phyloP scores from a whole-genome alignment of 2,329 filamentous ascomycete genomes.

The Verticillium alfalfae region DNA sequence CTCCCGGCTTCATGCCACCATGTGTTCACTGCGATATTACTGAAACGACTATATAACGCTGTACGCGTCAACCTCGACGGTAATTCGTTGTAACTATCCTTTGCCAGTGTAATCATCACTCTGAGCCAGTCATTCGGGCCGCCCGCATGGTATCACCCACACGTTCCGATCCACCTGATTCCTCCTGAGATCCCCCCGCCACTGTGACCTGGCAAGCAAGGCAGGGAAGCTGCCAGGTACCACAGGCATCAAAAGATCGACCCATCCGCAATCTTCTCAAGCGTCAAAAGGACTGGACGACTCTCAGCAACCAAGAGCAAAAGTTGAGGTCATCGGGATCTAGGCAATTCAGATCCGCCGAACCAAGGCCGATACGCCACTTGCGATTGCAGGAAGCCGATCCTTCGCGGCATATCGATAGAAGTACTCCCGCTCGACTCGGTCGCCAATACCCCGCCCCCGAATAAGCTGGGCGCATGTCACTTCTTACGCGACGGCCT shows the following conservation, averaged over 20 bases:
- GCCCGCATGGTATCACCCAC: neutral
- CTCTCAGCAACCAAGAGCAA: neutral
- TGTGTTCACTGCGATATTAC: neutral
- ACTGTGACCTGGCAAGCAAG: no score
- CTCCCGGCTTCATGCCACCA: neutral
- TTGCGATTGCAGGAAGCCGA: neutral
- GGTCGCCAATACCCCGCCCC: neutral
- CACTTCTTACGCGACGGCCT: neutral
- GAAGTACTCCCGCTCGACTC: neutral
- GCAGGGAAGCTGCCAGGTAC: neutral
- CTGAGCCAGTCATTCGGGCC: neutral
- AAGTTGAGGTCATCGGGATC: neutral
- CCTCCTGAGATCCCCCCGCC: neutral
- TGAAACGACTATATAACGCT: neutral
- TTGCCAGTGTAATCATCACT: neutral
- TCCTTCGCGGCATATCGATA: neutral
- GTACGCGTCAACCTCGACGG: neutral
- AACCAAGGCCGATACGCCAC: neutral
- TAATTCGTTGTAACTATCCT: neutral
- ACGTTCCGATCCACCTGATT: neutral
- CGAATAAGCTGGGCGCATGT: neutral
- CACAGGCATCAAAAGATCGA: neutral
- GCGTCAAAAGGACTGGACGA: neutral
- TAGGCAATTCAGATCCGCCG: neutral
- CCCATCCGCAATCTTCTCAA: neutral